phyloP scores from a whole-genome alignment of 805 yeast genomes.

The Clavispora carvajalis region DNA sequence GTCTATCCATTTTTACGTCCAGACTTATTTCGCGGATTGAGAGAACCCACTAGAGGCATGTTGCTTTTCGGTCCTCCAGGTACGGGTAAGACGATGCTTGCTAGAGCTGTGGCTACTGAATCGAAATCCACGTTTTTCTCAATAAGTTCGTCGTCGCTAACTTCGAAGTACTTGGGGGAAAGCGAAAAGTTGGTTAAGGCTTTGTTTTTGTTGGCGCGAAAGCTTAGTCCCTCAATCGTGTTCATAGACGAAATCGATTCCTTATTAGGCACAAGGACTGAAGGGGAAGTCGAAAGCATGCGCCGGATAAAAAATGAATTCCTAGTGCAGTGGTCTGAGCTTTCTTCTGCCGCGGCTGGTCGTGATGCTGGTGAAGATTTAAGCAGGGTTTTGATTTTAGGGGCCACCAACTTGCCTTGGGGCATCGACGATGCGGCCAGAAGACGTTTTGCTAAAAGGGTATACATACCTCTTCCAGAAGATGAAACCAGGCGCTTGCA shows the following conservation, averaged over 20 bases:
- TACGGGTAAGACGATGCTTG: conserved; percentile 97
- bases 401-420: conserved; percentile 97
- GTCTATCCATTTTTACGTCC: conserved; percentile 95
- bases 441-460: conserved; percentile 84
- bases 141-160: conserved; percentile 82
- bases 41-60: conserved; percentile 98
- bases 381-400: conserved; percentile 75
- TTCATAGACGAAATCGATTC: conserved; percentile 97
- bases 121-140: conserved; percentile 89
- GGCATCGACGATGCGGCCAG: conserved; percentile 95
- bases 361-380: conserved; percentile 42
- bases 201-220: conserved; percentile 75
- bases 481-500: conserved; percentile 73
- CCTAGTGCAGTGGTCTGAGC: conserved; percentile 89
- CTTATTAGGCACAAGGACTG: conserved; percentile 68
- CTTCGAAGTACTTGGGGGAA: conserved; percentile 87
- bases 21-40: conserved; percentile 79
- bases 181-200: conserved; percentile 91
- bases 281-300: conserved; percentile 81
- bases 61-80: conserved; percentile 96
- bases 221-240: conserved; percentile 85
- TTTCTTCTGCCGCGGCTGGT: conserved; percentile 80
- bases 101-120: conserved; percentile 94
- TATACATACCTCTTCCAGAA: conserved; percentile 93
- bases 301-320: conserved; percentile 90